Evolutionary conservation across 805 yeast genomes (phyloP).

Genomic region (Lipomyces orientalis): DNA sequence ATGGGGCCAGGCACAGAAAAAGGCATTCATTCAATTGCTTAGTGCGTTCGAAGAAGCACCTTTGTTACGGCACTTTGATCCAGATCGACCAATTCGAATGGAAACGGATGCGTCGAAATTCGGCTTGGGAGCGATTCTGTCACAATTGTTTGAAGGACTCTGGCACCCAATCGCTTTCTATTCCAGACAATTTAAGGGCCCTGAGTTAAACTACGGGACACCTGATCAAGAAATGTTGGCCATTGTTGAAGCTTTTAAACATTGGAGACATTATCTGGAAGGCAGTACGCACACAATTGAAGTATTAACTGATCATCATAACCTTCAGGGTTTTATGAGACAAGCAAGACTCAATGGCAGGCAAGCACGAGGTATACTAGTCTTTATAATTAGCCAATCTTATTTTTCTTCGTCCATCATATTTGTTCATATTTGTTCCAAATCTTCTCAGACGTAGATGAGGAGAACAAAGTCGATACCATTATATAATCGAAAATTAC

Average conservation of each 20-base stretch:
- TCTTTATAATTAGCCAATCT: too few relatives aligned
- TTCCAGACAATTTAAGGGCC: conserved; percentile 15
- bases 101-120: neutral
- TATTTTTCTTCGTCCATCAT: too few relatives aligned
- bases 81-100: neutral
- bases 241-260: conserved; percentile 25
- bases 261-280: conserved; percentile 12
- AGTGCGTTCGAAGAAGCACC: conserved; percentile 4
- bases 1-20: neutral
- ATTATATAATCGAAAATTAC: too few relatives aligned
- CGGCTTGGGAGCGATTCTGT: neutral
- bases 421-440: too few relatives aligned
- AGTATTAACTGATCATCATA: conserved; percentile 24
- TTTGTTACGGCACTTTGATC: neutral
- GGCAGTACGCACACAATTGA: conserved; percentile 19
- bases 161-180: conserved; percentile 9
- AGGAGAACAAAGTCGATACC: too few relatives aligned
- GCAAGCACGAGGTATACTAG: conserved; percentile 26
- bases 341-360: conserved; percentile 23
- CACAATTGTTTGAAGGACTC: neutral
- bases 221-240: conserved; percentile 4
- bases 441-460: too few relatives aligned
- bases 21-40: conserved; percentile 2
- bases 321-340: conserved; percentile 10
- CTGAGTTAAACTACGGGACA: conserved; percentile 14